Percentiles rank a stretch among this genome's conserved stretches.
phyloP scores from a whole-genome alignment of 2,329 filamentous ascomycete species.

The Phaeosphaeriaceae sp. region DNA sequence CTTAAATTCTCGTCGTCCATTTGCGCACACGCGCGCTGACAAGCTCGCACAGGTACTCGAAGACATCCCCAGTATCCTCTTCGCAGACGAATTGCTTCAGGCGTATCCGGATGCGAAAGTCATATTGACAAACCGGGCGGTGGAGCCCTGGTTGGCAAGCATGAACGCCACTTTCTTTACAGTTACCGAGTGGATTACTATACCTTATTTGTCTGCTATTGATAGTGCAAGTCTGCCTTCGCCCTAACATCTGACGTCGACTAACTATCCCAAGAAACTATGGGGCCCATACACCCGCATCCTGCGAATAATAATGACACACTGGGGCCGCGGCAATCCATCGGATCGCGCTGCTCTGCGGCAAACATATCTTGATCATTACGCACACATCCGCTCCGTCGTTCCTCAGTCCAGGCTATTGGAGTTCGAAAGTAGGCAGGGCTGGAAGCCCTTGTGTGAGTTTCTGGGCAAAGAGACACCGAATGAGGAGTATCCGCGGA shows the following conservation, averaged over 20 bases:
- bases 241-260: too few relatives aligned
- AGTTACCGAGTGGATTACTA: not conserved
- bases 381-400: conserved; percentile 12
- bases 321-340: not conserved
- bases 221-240: too few relatives aligned
- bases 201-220: not conserved
- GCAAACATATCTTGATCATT: not conserved
- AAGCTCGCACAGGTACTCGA: conserved; percentile 51
- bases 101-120: conserved; percentile 26
- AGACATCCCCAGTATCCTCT: conserved; percentile 72
- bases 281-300: not conserved
- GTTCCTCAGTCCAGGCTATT: conserved; percentile 10
- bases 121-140: conserved; percentile 19
- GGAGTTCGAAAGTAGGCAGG: conserved; percentile 7
- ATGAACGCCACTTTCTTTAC: not conserved
- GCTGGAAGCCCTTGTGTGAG: conserved; percentile 15
- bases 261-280: too few relatives aligned
- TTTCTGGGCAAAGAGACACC: conserved; percentile 15
- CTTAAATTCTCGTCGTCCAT: too few relatives aligned
- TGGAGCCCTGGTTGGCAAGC: conserved; percentile 9
- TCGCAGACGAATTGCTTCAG: conserved; percentile 57
- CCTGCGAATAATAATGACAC: not conserved
- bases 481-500: conserved; percentile 8
- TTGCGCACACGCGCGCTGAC: too few relatives aligned
- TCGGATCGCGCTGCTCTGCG: not conserved